Evolutionary conservation across 2,329 filamentous ascomycete species (phyloP), one percentile per base, ranked within the genome.

Genomic region (Aspergillus brasiliensis): DNA sequence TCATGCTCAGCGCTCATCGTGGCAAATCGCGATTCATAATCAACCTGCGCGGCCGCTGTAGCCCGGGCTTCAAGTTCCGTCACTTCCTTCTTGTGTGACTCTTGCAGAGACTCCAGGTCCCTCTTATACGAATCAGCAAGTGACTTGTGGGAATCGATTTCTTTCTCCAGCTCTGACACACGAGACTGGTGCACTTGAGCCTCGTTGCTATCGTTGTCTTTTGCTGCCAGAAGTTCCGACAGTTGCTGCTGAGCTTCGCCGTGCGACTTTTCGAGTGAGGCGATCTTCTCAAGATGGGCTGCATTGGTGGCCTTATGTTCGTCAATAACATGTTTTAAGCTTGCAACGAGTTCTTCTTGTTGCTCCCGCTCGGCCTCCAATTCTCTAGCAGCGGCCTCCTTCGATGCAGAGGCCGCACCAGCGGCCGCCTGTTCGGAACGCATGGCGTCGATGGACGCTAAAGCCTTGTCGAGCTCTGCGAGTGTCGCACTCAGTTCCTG

Each of bases 231-330:
- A 47, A 88, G 84, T 56, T 89, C 84, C 40, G 91, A 86, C 10
- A 96, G 82, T 68, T 94, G 85, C 49, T 83, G 77, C 68, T 87
- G 85, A 53, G 90, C 85, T 25, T 83, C 82, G 31, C 84, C 75
- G 71, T 96, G 89, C 3, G 88, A 85, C 64, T 88, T 79, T 75
- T 97, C 92, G 13, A 97, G 82, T 65, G 90, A 85, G 3, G 87
- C 82, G 28, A 97, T 87, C 68, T 88, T 91, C 40, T 83, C 73
- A 11, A 87, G 81, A 68, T 93, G 91, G 65, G 81, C 83, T 63
- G 84, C 83, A 67, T 96, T 88, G 38, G 90, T 85, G 3, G 83
- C 79, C 77, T 91, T 93, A 78, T 96, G 92, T 71, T 92, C 88
- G 54, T 93, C 87, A 56, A 97, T 88, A 72, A 96, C 89, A 60